Conservation (phyloP, 2,329 filamentous ascomycete species). For the Sporothrix phasma region DNA sequence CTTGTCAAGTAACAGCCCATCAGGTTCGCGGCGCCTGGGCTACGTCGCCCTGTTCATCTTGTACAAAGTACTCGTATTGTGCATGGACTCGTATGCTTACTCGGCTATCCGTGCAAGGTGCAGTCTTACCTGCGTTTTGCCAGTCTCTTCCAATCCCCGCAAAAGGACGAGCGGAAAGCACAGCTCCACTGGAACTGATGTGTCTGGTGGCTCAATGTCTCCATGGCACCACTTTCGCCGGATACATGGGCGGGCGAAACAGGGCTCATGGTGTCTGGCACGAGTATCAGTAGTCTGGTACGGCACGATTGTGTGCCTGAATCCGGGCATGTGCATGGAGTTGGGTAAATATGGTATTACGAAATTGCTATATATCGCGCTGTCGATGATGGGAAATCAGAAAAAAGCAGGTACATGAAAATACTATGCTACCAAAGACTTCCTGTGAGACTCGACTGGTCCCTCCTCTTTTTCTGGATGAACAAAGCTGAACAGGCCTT, state of each 20-base stretch:
- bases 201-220: neutral
- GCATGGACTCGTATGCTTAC: too few species aligned
- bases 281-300: neutral
- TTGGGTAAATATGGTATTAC: conserved; percentile 8
- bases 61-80: too few species aligned
- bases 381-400: neutral
- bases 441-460: neutral
- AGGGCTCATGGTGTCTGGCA: neutral
- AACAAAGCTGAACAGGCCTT: neutral
- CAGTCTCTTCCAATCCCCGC: neutral
- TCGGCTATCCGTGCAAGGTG: neutral
- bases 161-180: neutral
- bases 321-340: neutral
- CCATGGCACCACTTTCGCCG: neutral
- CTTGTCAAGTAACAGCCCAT: too few species aligned
- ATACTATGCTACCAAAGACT: neutral
- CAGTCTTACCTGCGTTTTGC: neutral
- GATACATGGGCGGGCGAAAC: neutral
- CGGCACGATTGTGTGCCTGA: neutral
- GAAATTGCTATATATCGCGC: conserved; percentile 5
- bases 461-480: neutral
- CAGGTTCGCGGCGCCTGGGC: neutral
- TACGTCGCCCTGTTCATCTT: neutral
- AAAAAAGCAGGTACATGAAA: neutral
- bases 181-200: neutral